phyloP scores from a whole-genome alignment of 108 stramenopile genomes.

The Schizochytrium sp. region DNA sequence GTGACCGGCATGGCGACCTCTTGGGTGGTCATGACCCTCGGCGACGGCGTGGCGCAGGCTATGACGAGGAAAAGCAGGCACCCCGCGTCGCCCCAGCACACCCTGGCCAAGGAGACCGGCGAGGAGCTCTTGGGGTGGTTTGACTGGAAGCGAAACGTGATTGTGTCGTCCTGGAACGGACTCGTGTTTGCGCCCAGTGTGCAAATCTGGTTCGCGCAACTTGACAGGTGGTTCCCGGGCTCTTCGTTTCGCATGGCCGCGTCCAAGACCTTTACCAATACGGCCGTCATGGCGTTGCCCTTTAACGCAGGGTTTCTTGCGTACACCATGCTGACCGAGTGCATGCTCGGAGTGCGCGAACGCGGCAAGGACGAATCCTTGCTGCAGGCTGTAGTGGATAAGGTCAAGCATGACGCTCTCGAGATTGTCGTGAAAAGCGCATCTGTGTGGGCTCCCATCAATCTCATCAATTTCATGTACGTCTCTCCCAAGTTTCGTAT shows the following conservation, averaged over 20 bases:
- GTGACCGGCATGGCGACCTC: not conserved
- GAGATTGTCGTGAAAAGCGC: not conserved
- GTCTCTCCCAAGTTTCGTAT: not conserved
- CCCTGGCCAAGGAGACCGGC: not conserved
- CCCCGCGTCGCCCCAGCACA: not conserved
- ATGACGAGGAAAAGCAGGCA: not conserved
- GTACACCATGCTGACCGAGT: not conserved
- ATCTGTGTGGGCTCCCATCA: not conserved
- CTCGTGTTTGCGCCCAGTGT: not conserved
- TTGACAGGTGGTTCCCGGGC: not conserved
- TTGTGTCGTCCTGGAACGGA: not conserved
- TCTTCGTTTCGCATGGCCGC: not conserved
- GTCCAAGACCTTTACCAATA: not conserved
- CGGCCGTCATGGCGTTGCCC: not conserved
- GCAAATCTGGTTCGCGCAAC: not conserved
- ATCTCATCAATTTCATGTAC: not conserved
- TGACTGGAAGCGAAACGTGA: not conserved
- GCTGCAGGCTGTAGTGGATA: not conserved
- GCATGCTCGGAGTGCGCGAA: not conserved
- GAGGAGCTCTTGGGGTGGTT: not conserved
- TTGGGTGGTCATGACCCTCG: not conserved
- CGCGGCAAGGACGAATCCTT: not conserved
- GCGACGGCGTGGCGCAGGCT: not conserved
- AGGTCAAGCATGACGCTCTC: not conserved
- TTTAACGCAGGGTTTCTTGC: not conserved